These are phyloP conservation scores for Podospora pseudopauciseta DNA, from an alignment of 495 filamentous ascomycete genomes.

Conservation along the genomic window DNA sequence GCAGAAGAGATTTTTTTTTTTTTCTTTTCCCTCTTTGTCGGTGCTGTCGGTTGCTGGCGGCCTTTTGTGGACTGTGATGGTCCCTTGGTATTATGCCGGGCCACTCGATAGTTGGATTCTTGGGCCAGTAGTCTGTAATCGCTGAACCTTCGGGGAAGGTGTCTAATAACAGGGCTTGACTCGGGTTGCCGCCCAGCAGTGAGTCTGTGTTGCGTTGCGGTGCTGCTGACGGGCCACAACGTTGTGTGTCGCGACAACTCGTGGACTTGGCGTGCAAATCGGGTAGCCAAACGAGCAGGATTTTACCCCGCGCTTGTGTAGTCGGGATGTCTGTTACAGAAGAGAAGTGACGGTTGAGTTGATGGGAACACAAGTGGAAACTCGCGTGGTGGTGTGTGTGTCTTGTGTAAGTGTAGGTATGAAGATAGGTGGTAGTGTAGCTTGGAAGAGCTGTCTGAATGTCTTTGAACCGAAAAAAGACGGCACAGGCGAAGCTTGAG, in stretches of 20 bases:
- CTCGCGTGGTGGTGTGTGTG: not conserved
- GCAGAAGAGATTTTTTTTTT: conserved; percentile 34
- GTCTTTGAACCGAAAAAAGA: not conserved
- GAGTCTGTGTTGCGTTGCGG: not conserved
- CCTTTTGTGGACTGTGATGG: not conserved
- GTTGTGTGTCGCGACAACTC: not conserved
- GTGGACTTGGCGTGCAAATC: conserved; percentile 8
- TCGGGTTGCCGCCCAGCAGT: conserved; percentile 8
- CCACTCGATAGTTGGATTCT: conserved; percentile 12
- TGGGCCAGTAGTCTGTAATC: conserved; percentile 3
- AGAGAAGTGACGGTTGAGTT: not conserved
- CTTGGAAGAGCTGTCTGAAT: not conserved
- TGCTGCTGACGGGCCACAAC: not conserved
- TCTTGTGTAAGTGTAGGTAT: not conserved
- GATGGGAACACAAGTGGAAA: conserved; percentile 1
- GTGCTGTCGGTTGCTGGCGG: conserved; percentile 8
- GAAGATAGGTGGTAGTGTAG: no score
- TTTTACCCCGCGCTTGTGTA: conserved; percentile 1
- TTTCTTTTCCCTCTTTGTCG: conserved; percentile 5
- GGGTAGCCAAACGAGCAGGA: conserved; percentile 4
- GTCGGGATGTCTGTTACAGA: no score
- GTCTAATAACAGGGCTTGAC: conserved; percentile 2
- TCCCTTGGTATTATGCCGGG: conserved; percentile 6
- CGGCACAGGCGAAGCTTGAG: not conserved
- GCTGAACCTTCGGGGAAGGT: conserved; percentile 7